Evolutionary conservation across 2,329 filamentous ascomycete species (phyloP).

Genomic region (Bipolaris sorokiniana): DNA sequence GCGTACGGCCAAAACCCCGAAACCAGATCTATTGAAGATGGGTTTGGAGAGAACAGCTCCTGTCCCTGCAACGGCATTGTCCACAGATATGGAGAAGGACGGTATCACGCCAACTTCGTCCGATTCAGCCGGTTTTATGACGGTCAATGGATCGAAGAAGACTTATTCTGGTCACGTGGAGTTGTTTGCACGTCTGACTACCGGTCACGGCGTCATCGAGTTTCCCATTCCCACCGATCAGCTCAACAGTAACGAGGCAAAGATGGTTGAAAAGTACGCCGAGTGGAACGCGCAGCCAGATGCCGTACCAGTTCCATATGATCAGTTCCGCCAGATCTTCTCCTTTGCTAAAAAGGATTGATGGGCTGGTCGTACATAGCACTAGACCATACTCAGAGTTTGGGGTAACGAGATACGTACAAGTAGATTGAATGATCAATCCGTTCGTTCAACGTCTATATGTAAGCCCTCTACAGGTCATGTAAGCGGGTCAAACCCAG

Average conservation of each 20-base stretch:
- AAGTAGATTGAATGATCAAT: neutral
- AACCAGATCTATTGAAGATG: neutral
- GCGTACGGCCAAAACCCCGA: neutral
- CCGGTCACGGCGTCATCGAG: conserved; percentile 5
- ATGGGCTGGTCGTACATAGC: neutral
- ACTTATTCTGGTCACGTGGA: conserved; percentile 7
- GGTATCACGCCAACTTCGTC: neutral
- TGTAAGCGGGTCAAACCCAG: too few relatives aligned
- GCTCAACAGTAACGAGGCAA: conserved; percentile 8
- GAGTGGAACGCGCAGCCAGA: conserved; percentile 11
- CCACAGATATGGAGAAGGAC: neutral
- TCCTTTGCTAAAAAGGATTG: conserved; percentile 16
- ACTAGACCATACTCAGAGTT: neutral
- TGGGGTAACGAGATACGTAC: neutral
- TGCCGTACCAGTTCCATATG: conserved; percentile 3
- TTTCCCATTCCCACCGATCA: conserved; percentile 10
- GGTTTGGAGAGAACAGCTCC: neutral
- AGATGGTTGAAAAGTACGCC: conserved; percentile 15
- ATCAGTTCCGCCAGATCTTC: conserved; percentile 16
- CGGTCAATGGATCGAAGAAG: neutral
- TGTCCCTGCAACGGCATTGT: neutral
- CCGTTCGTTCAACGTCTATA: too few relatives aligned
- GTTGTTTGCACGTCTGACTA: conserved; percentile 12
- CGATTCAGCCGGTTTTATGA: neutral
- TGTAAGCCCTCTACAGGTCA: too few relatives aligned